Evolutionary conservation across 495 filamentous ascomycete genomes (phyloP).

Genomic region (Xylaria grammica): DNA sequence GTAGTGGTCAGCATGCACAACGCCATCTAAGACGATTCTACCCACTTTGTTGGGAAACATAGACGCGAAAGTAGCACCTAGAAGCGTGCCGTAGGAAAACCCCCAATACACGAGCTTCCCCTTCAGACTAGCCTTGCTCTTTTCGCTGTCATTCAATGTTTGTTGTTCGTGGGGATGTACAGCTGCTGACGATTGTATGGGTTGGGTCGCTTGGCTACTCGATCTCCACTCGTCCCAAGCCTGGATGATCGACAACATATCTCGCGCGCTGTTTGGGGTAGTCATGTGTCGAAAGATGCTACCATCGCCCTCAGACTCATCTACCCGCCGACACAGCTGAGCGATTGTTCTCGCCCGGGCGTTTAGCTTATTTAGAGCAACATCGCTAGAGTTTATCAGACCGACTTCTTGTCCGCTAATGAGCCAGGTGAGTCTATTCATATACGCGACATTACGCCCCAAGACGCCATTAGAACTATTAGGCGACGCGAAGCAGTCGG

Average conservation of each 20-base stretch:
- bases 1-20: slow-evolving; percentile 48
- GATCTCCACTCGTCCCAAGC: slow-evolving; percentile 44
- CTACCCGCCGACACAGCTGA: slow-evolving; percentile 43
- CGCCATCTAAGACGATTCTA: slow-evolving; percentile 46
- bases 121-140: slow-evolving; percentile 28
- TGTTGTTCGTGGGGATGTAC: not conserved
- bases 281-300: slow-evolving; percentile 41
- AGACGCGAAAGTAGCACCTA: slow-evolving; percentile 57
- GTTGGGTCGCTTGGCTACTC: slow-evolving; percentile 15
- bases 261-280: slow-evolving; percentile 36
- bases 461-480: slow-evolving; percentile 22
- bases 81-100: slow-evolving; percentile 64
- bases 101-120: slow-evolving; percentile 64
- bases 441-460: slow-evolving; percentile 33
- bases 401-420: slow-evolving; percentile 34
- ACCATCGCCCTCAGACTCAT: slow-evolving; percentile 32
- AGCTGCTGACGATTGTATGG: slow-evolving; percentile 12
- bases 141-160: slow-evolving; percentile 3
- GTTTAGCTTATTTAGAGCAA: slow-evolving; percentile 38
- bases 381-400: slow-evolving; percentile 42
- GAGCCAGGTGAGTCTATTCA: slow-evolving; percentile 31
- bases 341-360: slow-evolving; percentile 35
- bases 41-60: slow-evolving; percentile 53
- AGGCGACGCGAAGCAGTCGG: slow-evolving; percentile 37
- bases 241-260: slow-evolving; percentile 40